phyloP scores from a whole-genome alignment of 108 stramenopile species.

The Fragilaria crotonensis region DNA sequence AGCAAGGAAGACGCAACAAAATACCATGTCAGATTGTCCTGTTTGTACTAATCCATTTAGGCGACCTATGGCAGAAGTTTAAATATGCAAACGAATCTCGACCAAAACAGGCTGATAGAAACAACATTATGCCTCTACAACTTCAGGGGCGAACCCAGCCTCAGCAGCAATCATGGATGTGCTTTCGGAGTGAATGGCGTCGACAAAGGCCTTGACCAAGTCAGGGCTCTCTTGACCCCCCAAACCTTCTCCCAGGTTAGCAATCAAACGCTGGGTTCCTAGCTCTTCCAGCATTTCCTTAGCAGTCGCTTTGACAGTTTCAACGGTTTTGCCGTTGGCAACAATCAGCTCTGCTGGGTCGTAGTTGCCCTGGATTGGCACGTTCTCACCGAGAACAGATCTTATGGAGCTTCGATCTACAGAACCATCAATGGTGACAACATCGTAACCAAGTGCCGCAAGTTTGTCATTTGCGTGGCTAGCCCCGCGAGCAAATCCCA shows the following conservation, averaged over 20 bases:
- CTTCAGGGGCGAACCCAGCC: not conserved
- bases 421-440: slow-evolving; percentile 88
- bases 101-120: too few species aligned
- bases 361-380: slow-evolving; percentile 86
- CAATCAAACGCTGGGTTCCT: slow-evolving; percentile 86
- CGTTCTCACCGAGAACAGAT: slow-evolving; percentile 40
- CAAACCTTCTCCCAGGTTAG: slow-evolving; percentile 92
- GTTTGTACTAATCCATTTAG: too few species aligned
- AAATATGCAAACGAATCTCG: too few species aligned
- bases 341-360: slow-evolving; percentile 76
- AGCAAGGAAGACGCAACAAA: too few species aligned
- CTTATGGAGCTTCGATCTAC: slow-evolving; percentile 66
- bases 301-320: slow-evolving; percentile 65
- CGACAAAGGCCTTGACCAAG: slow-evolving; percentile 80
- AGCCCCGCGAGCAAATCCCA: slow-evolving; percentile 90
- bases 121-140: too few species aligned
- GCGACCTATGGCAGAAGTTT: too few species aligned
- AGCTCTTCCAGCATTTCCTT: slow-evolving; percentile 67
- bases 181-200: slow-evolving; percentile 84
- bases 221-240: slow-evolving; percentile 88
- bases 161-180: slow-evolving; percentile 52
- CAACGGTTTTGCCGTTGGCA: slow-evolving; percentile 50
- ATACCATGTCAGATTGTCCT: too few species aligned
- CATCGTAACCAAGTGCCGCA: slow-evolving; percentile 73
- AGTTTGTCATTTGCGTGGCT: slow-evolving; percentile 66